A percentile compares a stretch with the other conserved stretches of the same genome.
Evolutionary conservation across 139 green algal genomes (phyloP).

Genomic region (Penium margaritaceum): DNA sequence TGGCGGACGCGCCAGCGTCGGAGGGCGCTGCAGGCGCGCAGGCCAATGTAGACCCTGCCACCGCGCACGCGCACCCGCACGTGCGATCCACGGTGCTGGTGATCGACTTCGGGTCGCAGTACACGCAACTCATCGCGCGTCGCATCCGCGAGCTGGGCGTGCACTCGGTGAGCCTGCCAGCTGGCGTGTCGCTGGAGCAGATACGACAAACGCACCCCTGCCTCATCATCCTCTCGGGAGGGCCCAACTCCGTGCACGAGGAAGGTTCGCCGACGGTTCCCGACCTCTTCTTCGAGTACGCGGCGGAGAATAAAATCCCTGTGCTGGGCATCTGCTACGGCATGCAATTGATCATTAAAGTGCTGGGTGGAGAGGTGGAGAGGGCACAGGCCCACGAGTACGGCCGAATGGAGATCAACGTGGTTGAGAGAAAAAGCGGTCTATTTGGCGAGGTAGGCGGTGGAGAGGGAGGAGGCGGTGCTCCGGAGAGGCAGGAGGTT

Average conservation of each 20-base stretch:
- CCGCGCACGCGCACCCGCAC: too few species aligned
- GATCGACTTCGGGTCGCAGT: constrained; percentile 88
- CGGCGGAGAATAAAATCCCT: constrained; percentile 34
- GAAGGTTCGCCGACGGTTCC: constrained; percentile 70
- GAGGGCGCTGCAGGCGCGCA: too few species aligned
- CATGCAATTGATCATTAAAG: constrained; percentile 75
- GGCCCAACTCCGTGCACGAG: constrained; percentile 87
- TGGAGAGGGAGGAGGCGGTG: too few species aligned
- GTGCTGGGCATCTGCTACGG: constrained; percentile 97
- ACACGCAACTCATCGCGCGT: constrained; percentile 93
- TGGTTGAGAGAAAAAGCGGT: too few species aligned
- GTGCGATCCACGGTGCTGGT: too few species aligned
- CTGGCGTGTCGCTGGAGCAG: constrained; percentile 73
- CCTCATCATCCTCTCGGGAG: constrained; percentile 86
- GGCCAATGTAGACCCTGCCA: too few species aligned
- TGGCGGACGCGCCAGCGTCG: too few species aligned
- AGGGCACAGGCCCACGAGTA: constrained; percentile 74
- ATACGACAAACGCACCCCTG: constrained; percentile 69
- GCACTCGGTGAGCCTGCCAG: constrained; percentile 81
- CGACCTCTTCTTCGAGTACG: not conserved
- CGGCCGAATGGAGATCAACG: constrained; percentile 81
- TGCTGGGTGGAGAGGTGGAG: constrained; percentile 72
- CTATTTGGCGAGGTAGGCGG: too few species aligned
- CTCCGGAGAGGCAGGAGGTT: constrained; percentile 74
- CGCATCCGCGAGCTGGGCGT: constrained; percentile 82